These are phyloP conservation scores for Botrytis fabae DNA, from an alignment of 2,329 filamentous ascomycete species.

Conservation along the genomic window DNA sequence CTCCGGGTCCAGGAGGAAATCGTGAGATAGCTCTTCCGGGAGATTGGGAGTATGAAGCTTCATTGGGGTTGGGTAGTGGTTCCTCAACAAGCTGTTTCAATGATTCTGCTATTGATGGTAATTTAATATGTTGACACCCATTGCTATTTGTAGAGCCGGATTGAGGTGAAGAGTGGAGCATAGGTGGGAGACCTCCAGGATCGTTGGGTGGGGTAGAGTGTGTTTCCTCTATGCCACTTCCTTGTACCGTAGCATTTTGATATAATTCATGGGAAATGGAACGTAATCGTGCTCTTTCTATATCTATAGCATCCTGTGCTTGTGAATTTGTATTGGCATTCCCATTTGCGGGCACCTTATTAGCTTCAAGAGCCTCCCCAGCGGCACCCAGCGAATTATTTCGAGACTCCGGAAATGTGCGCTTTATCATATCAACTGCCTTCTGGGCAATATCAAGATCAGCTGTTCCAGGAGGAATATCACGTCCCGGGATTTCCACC, in stretches of 20 bases:
- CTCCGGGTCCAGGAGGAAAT: slow-evolving; percentile 32
- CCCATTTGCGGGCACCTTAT: not conserved
- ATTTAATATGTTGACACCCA: slow-evolving; percentile 33
- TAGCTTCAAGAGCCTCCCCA: not conserved
- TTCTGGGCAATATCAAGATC: slow-evolving; percentile 14
- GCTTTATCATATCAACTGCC: slow-evolving; percentile 19
- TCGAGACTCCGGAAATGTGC: not conserved
- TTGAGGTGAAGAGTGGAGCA: slow-evolving; percentile 34
- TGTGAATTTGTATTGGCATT: not conserved
- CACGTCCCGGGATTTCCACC: slow-evolving; percentile 36
- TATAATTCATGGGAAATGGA: not conserved
- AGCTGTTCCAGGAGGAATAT: slow-evolving; percentile 28
- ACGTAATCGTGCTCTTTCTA: not conserved
- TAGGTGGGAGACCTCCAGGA: slow-evolving; percentile 36
- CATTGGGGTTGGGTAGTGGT: slow-evolving; percentile 24
- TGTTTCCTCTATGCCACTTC: not conserved
- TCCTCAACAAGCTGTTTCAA: slow-evolving; percentile 37
- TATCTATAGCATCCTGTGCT: not conserved
- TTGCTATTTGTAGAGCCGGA: slow-evolving; percentile 35
- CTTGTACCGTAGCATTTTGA: not conserved
- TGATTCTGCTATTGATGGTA: slow-evolving; percentile 38
- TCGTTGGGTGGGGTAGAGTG: slow-evolving; percentile 28
- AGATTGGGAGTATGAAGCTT: slow-evolving; percentile 36
- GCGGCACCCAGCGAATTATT: not conserved
- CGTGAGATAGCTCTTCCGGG: slow-evolving; percentile 32